Base-by-base conservation (phyloP, 352 stramenopile genomes). In the Globisporangium okanoganense region DNA sequence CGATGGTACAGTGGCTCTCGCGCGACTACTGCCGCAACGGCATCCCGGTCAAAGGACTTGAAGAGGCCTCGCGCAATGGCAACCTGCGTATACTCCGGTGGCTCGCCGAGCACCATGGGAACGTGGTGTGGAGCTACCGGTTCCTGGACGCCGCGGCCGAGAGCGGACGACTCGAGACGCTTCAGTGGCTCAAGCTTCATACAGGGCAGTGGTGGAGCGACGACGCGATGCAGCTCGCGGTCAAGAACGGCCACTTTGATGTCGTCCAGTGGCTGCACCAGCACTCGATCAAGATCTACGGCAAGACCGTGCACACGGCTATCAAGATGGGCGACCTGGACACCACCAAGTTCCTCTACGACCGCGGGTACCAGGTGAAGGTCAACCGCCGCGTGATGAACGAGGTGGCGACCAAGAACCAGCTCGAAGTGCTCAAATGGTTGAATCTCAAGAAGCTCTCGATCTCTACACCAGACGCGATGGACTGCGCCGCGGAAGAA, bases 261-360 rank as follows among this genome's bases (percentile, higher is more conserved):
- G 51, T 66, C 14, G 60, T 66, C 3, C 44, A 66, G 20, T 66
- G 60, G 59, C 50, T 65, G 6, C 59, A 65, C 20, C 35, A 51
- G 31, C 40, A 65, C 59, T 54, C 48, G 40, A 58, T 60, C 58
- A 59, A 62, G 45, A 49, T 61, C 35, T 61, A 61, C 29, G 55
- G 55, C 55, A 61, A 61, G 41, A 52, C 55, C 24, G 43, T 61
- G 25, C 55, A 61, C 40, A 52, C 55, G 10, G 55, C 55, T 2
- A 61, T 61, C 41, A 27, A 51, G n/a, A 61, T 61, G 55, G 55
- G 55, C 41, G 55, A 61, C 29, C 29, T 61, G 27, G 44, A 62
- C 27, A 38, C 56, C 5, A 62, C 47, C 22, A 56, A 55, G 18
- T 62, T 56, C 24, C 56, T 62, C 13, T 56, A 40, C 8, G 56